phyloP scores from a whole-genome alignment of 805 yeast genomes.

The Candida dajiaensis region DNA sequence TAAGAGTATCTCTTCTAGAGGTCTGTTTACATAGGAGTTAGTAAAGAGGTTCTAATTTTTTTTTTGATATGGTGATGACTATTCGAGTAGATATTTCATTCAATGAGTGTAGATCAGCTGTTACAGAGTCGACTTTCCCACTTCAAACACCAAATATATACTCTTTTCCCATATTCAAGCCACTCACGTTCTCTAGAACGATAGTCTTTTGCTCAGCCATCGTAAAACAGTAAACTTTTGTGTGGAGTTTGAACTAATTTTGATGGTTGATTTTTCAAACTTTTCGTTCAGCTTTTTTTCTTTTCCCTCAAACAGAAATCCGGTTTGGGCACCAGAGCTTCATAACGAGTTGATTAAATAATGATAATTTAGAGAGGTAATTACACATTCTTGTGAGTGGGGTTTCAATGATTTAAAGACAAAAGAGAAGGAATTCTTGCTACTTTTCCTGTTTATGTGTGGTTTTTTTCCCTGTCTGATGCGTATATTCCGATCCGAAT shows the following conservation, averaged over 20 bases:
- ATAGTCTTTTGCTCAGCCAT: conserved; percentile 29
- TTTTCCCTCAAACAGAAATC: neutral
- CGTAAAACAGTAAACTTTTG: neutral
- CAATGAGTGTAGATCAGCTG: neutral
- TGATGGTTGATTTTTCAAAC: neutral
- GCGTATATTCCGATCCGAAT: neutral
- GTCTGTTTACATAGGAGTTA: conserved; percentile 46
- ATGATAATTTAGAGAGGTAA: neutral
- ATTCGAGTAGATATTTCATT: neutral
- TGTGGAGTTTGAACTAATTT: neutral
- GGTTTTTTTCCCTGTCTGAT: neutral
- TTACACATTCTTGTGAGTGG: no score
- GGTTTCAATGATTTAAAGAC: neutral
- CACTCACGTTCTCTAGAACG: conserved; percentile 35
- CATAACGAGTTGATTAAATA: neutral
- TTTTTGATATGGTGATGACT: neutral
- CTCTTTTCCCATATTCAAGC: neutral
- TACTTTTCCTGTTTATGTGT: neutral
- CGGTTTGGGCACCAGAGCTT: neutral
- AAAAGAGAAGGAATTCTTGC: no score
- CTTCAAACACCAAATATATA: neutral
- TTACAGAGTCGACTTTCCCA: neutral
- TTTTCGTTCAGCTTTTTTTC: neutral
- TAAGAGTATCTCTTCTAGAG: conserved; percentile 89
- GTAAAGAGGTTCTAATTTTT: neutral